Evolutionary conservation across 78 protist genomes (phyloP), one percentile per base, ranked within the genome.

Genomic region (Monosiga brevicollis): DNA sequence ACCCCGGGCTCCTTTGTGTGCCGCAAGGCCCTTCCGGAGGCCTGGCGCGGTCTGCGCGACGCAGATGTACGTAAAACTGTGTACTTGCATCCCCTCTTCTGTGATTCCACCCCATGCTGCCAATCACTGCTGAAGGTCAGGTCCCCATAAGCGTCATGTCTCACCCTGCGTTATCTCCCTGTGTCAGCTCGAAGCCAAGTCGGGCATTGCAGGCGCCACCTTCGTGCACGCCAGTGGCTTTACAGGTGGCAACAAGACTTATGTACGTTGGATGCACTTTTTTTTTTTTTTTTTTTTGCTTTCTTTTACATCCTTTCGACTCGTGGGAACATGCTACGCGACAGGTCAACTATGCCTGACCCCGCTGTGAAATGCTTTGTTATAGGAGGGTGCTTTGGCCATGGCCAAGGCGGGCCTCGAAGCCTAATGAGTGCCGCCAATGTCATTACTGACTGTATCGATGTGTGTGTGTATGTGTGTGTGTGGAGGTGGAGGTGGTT

Each of bases 11-110:
- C 54, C 42, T 83, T 80, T 62, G 26, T 29, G n/a, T 79, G 37
- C 73, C 79, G 86, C 23, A 1, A 36, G 38, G 38, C 82, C 1
- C 77, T 91, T 32, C 87, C 88, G n/a, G 85, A 83, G 54, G 83
- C 85, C 42, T 94, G 97, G 95, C 89, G 90, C 38, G 96, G 96
- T 0, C 41, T 90, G 70, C 86, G 94, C 42, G 94, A 89, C 80
- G 81, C n/a, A 39, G 76, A 79, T 1, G 41, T 79, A 34, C 62
- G 62, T 49, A 15, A 20, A 20, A 20, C 32, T 15, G 62, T 49
- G 62, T 49, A 15, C 15, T 9, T 49, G 62, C 62, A n/a, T n/a
- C n/a, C n/a, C n/a, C n/a, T n/a, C n/a, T n/a, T n/a, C n/a, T n/a
- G n/a, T n/a, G n/a, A n/a, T n/a, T n/a, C n/a, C n/a, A n/a, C n/a